Evolutionary conservation across 1,139 yeast genomes (phyloP).

Genomic region (Ogataea hybrid): DNA sequence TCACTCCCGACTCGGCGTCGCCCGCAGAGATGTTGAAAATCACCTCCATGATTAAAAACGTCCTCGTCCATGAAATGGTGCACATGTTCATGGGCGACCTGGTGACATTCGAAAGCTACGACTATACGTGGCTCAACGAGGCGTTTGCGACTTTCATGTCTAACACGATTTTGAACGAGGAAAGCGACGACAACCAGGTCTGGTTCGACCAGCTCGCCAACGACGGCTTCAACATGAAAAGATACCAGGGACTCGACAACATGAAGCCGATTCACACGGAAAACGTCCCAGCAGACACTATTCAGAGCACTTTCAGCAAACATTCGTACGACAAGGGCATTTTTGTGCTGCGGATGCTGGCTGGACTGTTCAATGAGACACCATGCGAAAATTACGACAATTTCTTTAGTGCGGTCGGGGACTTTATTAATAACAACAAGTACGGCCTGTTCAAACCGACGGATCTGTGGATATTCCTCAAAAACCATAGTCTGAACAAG

Average conservation of each 20-base stretch:
- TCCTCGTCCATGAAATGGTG: no score
- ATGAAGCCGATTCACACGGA: conserved; percentile 32
- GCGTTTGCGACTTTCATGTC: no score
- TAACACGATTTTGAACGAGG: conserved; percentile 20
- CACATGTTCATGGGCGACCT: no score
- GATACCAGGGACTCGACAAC: conserved; percentile 38
- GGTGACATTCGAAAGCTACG: no score
- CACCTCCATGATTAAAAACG: no score
- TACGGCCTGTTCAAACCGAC: conserved; percentile 47
- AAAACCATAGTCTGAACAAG: conserved; percentile 24
- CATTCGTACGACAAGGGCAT: conserved; percentile 67
- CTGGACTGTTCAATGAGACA: conserved; percentile 38
- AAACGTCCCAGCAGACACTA: conserved; percentile 34
- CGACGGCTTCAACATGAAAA: conserved; percentile 42
- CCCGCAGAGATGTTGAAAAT: no score
- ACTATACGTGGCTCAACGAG: no score
- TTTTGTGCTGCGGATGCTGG: conserved; percentile 54
- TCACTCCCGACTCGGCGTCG: no score
- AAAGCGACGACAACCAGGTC: conserved; percentile 28
- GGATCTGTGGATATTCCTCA: conserved; percentile 51
- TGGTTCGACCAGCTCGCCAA: conserved; percentile 36
- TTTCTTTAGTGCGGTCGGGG: conserved; percentile 40
- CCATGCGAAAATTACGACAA: conserved; percentile 35
- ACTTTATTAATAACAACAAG: conserved; percentile 40
- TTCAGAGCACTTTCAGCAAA: conserved; percentile 50